Conservation (phyloP, 2,329 filamentous ascomycete genomes). For the Alternaria gansuensis region DNA sequence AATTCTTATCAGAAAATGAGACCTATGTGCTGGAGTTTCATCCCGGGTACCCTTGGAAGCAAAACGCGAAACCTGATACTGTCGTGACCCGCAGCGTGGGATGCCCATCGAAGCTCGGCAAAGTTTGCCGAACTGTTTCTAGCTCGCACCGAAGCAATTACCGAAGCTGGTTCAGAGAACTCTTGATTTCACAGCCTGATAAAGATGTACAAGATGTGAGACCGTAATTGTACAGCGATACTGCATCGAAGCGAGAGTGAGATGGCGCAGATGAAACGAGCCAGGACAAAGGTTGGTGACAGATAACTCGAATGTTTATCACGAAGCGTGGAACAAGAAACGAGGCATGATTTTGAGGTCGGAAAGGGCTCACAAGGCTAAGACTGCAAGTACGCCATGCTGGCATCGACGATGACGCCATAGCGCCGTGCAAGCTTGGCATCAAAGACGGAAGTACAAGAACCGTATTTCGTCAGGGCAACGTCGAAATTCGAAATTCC, state of each 20-base stretch:
- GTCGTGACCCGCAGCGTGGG: not conserved
- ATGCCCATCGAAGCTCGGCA: not conserved
- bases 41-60: not conserved
- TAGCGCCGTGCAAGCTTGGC: not conserved
- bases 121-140: not conserved
- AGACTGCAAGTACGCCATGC: not conserved
- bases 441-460: not conserved
- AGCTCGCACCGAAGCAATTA: not conserved
- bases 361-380: no score
- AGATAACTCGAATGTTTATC: not conserved
- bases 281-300: not conserved
- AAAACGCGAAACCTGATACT: not conserved
- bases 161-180: not conserved
- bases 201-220: not conserved
- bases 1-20: not conserved
- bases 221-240: not conserved
- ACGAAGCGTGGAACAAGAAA: not conserved
- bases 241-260: not conserved
- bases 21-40: not conserved
- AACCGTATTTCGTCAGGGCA: not conserved
- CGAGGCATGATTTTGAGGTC: not conserved
- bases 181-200: not conserved
- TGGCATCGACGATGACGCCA: not conserved
- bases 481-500: not conserved
- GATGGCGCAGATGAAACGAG: not conserved